Percentiles rank a stretch among this genome's conserved stretches.
Evolutionary conservation across 1,284 basidiomycete genomes (phyloP).

Genomic region (Melampsora abietis-canadensis): DNA sequence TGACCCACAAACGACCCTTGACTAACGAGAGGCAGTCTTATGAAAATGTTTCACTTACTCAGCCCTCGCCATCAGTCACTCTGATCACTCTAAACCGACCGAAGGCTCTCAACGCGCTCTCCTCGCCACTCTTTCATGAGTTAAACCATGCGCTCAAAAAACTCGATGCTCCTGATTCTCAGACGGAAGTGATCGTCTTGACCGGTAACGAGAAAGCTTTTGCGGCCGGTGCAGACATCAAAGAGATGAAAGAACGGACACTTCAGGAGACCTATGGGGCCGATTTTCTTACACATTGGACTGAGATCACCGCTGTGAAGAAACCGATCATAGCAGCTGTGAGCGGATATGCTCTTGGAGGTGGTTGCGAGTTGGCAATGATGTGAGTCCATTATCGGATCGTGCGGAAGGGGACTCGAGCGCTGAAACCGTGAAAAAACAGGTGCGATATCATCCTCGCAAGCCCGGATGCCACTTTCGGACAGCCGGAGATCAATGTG

Average conservation of each 20-base stretch:
- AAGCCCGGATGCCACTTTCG: constrained; percentile 87
- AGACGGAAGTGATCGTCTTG: constrained; percentile 78
- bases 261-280: constrained; percentile 82
- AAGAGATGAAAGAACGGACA: constrained; percentile 67
- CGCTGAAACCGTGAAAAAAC: neutral
- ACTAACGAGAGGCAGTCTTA: neutral
- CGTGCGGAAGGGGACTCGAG: neutral
- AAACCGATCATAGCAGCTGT: constrained; percentile 97
- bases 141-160: constrained; percentile 74
- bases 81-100: constrained; percentile 93
- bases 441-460: constrained; percentile 87
- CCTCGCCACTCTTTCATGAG: constrained; percentile 59
- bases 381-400: constrained; percentile 60
- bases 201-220: constrained; percentile 93
- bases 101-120: constrained; percentile 76
- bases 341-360: constrained; percentile 91
- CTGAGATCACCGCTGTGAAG: constrained; percentile 67
- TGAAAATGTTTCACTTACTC: constrained; percentile 20
- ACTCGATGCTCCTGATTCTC: constrained; percentile 69
- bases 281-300: constrained; percentile 88
- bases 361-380: constrained; percentile 92
- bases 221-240: constrained; percentile 67
- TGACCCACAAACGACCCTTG: too few relatives aligned
- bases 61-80: constrained; percentile 62
- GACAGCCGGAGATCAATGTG: constrained; percentile 90